Base-by-base conservation (phyloP, 2,329 filamentous ascomycete genomes). In the Shiraia sp. region DNA sequence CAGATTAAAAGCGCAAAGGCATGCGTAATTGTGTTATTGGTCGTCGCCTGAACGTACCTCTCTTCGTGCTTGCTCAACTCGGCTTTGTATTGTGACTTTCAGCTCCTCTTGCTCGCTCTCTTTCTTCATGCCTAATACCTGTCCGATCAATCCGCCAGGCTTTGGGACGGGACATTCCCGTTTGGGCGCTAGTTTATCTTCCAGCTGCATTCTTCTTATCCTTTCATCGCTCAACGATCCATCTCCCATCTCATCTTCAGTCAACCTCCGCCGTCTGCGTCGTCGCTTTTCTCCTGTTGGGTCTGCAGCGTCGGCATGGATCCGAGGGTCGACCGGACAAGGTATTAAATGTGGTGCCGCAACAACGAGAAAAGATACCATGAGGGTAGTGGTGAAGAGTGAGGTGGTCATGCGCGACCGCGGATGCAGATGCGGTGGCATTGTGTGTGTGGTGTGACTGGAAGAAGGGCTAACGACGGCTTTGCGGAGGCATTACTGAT, bases 151-250 rank as follows among this genome's bases (percentile, higher is more conserved):
- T 2, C 90, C 91, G 23, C 83, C 79, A 0, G 93, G 92, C 71
- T 96, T 96, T 4, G 93, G 93, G 10, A 99, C 84, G 0, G 93
- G 93, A 65, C 93, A 99, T 66, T 95, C 89, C 59, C 89, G 80
- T 62, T 77, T 72, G 31, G 50, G 49, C 42, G 51, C 46, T 50
- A 60, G 31, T 42, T 51, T 52, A 13, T 63, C 53, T 14, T 61
- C 59, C 1, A 51, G 25, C 19, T 49, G 42, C 23, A 32, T 42
- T 32, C 40, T 33, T 41, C 38, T 53, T 25, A 34, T 36, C 27
- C 45, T 28, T 28, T 62, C 52, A 34, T 63, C 59, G 22, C 48
- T 51, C 52, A 61, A 43, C 2, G 47, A 45, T 24, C 56, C 48
- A 32, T 59, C 49, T 37, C 41, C 47, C 4, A 46, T 50, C 13